Conservation (phyloP, 805 yeast species). For the Candida hispaniensis region DNA sequence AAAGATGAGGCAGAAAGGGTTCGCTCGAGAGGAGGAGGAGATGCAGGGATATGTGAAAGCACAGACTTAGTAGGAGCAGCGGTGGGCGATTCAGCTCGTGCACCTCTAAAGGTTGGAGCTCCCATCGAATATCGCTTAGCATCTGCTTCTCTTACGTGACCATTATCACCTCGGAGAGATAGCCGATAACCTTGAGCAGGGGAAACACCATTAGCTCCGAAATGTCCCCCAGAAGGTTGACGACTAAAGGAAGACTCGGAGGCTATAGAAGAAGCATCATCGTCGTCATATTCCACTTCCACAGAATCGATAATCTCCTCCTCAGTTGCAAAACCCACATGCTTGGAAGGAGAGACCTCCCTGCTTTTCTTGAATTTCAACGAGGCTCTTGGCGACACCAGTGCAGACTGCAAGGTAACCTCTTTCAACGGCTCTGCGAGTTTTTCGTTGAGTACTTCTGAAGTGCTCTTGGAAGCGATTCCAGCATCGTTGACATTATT, state of each 20-base stretch:
- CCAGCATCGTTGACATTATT: slow-evolving; percentile 11
- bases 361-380: too few relatives aligned
- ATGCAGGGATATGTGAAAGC: neutral
- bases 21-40: slow-evolving; percentile 9
- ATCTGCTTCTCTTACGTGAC: slow-evolving; percentile 8
- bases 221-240: slow-evolving; percentile 17
- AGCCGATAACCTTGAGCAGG: slow-evolving; percentile 12
- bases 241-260: slow-evolving; percentile 23
- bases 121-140: slow-evolving; percentile 15
- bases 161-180: slow-evolving; percentile 12
- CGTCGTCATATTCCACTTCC: slow-evolving; percentile 11
- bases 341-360: slow-evolving; percentile 12
- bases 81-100: too few relatives aligned
- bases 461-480: slow-evolving; percentile 6
- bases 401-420: slow-evolving; percentile 3
- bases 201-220: slow-evolving; percentile 8
- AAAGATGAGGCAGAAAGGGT: slow-evolving; percentile 15
- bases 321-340: slow-evolving; percentile 11
- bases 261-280: slow-evolving; percentile 20
- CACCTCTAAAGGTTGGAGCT: slow-evolving; percentile 10
- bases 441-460: slow-evolving; percentile 1
- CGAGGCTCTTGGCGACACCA: slow-evolving; percentile 7
- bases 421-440: slow-evolving; percentile 2
- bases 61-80: too few relatives aligned
- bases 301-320: slow-evolving; percentile 13